Base-by-base conservation (phyloP, 2,329 filamentous ascomycete species). In the Penicillium sp. region DNA sequence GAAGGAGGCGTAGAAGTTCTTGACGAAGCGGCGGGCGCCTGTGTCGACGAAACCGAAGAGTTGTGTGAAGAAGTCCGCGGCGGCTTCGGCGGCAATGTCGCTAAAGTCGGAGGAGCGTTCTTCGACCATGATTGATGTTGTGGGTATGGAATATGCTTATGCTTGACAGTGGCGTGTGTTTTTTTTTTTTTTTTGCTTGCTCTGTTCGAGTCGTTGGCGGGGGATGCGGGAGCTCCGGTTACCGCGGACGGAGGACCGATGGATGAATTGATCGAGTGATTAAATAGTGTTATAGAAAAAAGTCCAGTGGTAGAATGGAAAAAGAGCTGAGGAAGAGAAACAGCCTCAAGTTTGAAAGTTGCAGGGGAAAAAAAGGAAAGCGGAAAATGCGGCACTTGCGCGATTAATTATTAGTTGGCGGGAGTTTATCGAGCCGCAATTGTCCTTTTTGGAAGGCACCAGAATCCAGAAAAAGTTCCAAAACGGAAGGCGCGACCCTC, bases 1-100 rank as follows among this genome's bases (percentile, higher is more conserved):
- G 70, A 84, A 78, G 49, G 82, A 78, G 57, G 68, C 63, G 62
- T 76, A 73, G 59, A 79, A 68, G 70, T 84, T 84, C 66, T 61
- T 72, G 53, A 66, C 72, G 68, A 80, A 71, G 30, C 76, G 76
- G 12, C 57, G 63, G 53, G 72, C 44, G 53, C 63, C 61, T 24
- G 66, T 65, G 30, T 72, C 65, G 56, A 75, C 42, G 49, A 68
- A 64, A 42, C 60, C 45, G 66, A 72, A 74, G 58, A 77, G 53
- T 47, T 75, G 68, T 59, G 42, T 54, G 63, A 74, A 72, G 68
- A 75, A 78, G 65, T 77, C 71, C 37, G 64, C 65, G 44, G 71
- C 63, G 1, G 70, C 70, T 15, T 73, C 72, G 17, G 63, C 57
- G 55, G 66, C 70, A 15, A 65, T 44, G n/a, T 70, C 67, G 63